Conservation (phyloP, 257 asterid species). For the Lavandula angustifolia region DNA sequence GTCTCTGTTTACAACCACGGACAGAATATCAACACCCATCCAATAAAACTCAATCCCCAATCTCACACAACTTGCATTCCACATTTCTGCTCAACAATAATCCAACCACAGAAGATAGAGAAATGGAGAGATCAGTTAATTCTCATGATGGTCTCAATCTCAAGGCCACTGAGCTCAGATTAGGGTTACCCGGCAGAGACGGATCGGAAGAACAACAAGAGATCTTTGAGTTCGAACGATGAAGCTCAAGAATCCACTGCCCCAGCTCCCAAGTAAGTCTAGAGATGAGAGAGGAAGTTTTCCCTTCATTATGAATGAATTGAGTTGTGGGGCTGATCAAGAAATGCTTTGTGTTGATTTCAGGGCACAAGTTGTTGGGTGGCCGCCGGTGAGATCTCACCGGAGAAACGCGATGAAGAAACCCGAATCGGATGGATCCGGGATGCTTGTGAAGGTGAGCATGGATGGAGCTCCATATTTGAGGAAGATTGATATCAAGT, state of each 20-base stretch:
- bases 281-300: background rate
- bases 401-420: slow-evolving; percentile 39
- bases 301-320: background rate
- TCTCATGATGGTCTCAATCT: slow-evolving; percentile 43
- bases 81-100: background rate
- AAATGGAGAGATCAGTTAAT: background rate
- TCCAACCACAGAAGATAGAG: background rate
- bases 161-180: slow-evolving; percentile 55
- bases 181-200: slow-evolving; percentile 59
- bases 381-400: slow-evolving; percentile 67
- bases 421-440: slow-evolving; percentile 37
- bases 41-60: slow-evolving; percentile 35
- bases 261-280: slow-evolving; percentile 51
- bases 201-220: slow-evolving; percentile 50
- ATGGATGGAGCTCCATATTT: slow-evolving; percentile 38
- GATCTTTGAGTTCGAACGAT: slow-evolving; percentile 38
- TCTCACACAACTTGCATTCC: slow-evolving; percentile 7
- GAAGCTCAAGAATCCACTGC: slow-evolving; percentile 27
- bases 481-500: slow-evolving; percentile 58
- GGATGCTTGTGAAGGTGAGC: slow-evolving; percentile 48
- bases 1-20: slow-evolving; percentile 18
- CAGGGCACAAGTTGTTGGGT: slow-evolving; percentile 65
- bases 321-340: background rate
- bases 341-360: background rate
- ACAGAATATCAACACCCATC: background rate